A percentile compares a stretch with the other conserved stretches of the same genome.
Evolutionary conservation across 768 basidiomycete species (phyloP).

Genomic region (Clitopilus hobsonii): DNA sequence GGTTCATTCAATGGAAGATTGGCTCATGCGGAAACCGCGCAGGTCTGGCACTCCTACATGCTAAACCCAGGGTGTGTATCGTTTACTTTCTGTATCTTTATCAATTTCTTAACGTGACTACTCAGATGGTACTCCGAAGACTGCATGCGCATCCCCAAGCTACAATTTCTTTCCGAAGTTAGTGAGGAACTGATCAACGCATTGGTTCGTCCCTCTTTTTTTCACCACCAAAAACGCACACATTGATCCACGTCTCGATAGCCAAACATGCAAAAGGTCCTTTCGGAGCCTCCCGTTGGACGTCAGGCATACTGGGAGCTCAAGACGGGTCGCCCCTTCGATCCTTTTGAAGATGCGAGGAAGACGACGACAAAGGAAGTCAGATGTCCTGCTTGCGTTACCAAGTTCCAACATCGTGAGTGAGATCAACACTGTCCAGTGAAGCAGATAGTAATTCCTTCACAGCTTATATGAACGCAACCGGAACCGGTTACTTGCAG

Average conservation of each 20-base stretch:
- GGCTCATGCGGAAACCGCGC: too few relatives aligned
- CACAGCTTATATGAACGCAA: background rate
- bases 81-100: background rate
- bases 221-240: background rate
- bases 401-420: background rate
- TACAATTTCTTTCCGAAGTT: background rate
- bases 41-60: slow-evolving; percentile 3
- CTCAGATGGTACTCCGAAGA: background rate
- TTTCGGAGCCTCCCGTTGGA: background rate
- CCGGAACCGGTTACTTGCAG: background rate
- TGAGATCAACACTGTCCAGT: background rate
- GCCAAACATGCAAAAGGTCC: background rate
- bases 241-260: background rate
- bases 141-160: slow-evolving; percentile 1
- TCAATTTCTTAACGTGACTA: background rate
- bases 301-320: background rate
- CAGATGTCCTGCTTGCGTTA: background rate
- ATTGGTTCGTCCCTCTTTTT: background rate
- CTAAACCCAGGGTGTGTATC: background rate
- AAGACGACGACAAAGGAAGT: background rate
- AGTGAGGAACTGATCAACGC: background rate
- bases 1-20: background rate
- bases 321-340: background rate
- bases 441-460: background rate
- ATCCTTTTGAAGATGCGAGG: background rate